A percentile compares a stretch with the other conserved stretches of the same genome.
These are phyloP conservation scores for Cichorium intybus DNA, from an alignment of 140 eudicot genomes.

Conservation along the genomic window DNA sequence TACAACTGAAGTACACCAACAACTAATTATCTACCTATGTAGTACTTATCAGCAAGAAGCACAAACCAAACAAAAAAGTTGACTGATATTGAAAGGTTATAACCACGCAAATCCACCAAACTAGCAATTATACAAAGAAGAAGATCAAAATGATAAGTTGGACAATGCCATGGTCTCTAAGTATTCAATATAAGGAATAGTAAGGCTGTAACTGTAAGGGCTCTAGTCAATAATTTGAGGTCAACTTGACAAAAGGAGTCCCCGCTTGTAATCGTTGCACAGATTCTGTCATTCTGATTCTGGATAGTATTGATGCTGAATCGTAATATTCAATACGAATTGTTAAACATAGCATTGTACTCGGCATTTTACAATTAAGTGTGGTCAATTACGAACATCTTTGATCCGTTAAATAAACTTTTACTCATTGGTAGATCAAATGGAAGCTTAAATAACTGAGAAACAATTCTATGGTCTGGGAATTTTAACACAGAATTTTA, in stretches of 20 bases:
- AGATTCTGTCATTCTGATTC: too few relatives aligned
- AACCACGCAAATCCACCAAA: background rate
- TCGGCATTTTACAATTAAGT: background rate
- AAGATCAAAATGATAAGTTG: background rate
- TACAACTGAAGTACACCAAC: constrained; percentile 17
- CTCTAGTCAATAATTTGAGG: background rate
- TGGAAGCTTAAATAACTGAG: background rate
- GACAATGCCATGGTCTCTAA: background rate
- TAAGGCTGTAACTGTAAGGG: too few relatives aligned
- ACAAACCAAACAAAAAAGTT: background rate
- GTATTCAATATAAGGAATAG: background rate
- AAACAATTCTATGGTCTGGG: background rate
- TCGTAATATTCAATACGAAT: background rate
- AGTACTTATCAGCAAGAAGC: background rate
- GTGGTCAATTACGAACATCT: background rate
- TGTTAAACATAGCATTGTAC: background rate
- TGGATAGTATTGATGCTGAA: background rate
- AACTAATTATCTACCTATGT: constrained; percentile 8
- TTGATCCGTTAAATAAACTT: too few relatives aligned
- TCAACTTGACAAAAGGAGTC: background rate
- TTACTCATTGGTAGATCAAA: too few relatives aligned
- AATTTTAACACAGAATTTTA: too few relatives aligned
- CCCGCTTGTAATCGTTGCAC: constrained; percentile 8
- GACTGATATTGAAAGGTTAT: background rate
- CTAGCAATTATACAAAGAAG: background rate